Evolutionary conservation across 805 yeast genomes (phyloP), one percentile per base, ranked within the genome.

Genomic region (Hanseniaspora thailandica): DNA sequence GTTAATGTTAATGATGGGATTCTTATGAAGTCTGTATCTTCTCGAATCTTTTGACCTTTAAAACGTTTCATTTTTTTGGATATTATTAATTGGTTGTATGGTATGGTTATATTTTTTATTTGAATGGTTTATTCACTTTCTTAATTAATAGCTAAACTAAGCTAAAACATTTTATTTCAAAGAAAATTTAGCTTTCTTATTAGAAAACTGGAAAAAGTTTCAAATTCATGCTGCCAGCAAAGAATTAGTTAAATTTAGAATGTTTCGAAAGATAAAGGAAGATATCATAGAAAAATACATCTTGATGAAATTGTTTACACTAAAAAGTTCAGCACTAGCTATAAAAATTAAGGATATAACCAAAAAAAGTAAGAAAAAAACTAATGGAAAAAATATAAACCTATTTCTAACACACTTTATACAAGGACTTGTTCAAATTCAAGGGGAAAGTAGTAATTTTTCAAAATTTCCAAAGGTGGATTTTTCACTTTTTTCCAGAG

Each of bases 1-100:
- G 69, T 62, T 36, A 67, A 40, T 1, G 60, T 59, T 53, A 65
- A 45, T 2, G 70, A 66, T 1, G 68, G 58, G 2, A 68, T 66
- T 36, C 69, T 61, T 23, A 60, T 44, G 23, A 59, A 61, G 55
- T 66, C 70, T 2, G 53, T 54, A n/a, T 54, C 57, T 20, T 56
- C 57, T 19, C 60, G 57, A 10, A 67, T 60, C 45, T 55, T 59
- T 45, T 67, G 60, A 3, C 69, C 68, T 54, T 62, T 56, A 55
- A 62, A 65, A 39, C 62, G 61, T 49, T 64, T 59, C 43, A 63
- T 63, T 68, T 64, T 65, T 23, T 46, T 25, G n/a, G n/a, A n/a
- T n/a, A n/a, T 35, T 12, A 1, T 34, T 26, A 30, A 20, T 1
- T 33, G 34, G 7, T 9, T 30, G 34, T 31, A 9, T 31, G 34